Percentiles rank a stretch among this genome's conserved stretches.
These are phyloP conservation scores for Lentinula sp. DNA, from an alignment of 768 basidiomycete genomes.

Conservation along the genomic window DNA sequence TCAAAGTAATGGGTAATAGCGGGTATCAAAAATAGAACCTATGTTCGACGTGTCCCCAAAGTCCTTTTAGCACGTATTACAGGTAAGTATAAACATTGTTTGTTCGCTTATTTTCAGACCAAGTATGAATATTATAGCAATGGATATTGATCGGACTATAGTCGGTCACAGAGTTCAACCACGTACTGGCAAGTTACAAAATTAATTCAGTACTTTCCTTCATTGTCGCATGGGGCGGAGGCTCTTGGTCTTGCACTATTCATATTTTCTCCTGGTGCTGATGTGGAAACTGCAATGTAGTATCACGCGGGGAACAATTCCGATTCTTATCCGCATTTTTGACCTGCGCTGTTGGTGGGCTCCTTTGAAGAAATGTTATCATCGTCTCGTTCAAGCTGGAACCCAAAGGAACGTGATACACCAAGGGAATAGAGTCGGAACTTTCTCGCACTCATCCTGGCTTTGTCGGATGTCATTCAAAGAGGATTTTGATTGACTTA, in stretches of 20 bases:
- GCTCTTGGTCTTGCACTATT: background rate
- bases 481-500: background rate
- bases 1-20: too few species aligned
- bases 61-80: too few species aligned
- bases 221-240: background rate
- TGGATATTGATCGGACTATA: constrained; percentile 1
- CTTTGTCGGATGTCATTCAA: background rate
- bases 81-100: background rate
- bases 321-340: constrained; percentile 4
- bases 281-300: background rate
- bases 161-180: background rate
- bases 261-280: background rate
- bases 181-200: background rate
- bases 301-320: background rate
- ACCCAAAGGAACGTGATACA: background rate
- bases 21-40: too few species aligned
- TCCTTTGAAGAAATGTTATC: background rate
- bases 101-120: background rate
- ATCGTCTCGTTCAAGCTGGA: background rate
- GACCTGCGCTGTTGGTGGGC: background rate
- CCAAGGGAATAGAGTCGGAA: constrained; percentile 3
- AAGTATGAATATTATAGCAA: background rate
- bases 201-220: background rate
- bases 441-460: constrained; percentile 9
- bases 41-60: too few species aligned